Evolutionary conservation across 768 basidiomycete genomes (phyloP).

Genomic region (Hypholoma fasciculare): DNA sequence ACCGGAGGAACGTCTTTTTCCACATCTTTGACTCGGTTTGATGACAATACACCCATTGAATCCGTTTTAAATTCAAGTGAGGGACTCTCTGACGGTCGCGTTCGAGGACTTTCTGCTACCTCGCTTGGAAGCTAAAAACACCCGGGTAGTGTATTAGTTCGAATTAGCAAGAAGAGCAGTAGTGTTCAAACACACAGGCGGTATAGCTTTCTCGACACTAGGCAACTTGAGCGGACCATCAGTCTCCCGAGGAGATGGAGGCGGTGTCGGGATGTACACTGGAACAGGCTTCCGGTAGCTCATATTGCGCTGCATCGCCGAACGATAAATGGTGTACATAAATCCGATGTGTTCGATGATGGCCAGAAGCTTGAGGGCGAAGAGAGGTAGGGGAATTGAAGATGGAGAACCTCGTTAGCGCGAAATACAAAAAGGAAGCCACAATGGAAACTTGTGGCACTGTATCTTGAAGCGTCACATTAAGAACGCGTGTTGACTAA

Average conservation of each 20-base stretch:
- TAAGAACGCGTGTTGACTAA: neutral
- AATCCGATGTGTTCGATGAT: too few species aligned
- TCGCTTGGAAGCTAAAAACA: neutral
- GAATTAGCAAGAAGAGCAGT: too few species aligned
- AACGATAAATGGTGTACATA: neutral
- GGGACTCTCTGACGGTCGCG: too few species aligned
- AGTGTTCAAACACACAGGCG: too few species aligned
- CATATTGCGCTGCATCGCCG: conserved; percentile 41
- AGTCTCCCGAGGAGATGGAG: conserved; percentile 37
- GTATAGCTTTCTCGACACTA: too few species aligned
- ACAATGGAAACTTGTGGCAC: too few species aligned
- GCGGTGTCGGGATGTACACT: conserved; percentile 63
- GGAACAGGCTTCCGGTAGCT: conserved; percentile 76
- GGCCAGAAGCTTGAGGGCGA: neutral
- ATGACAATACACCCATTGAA: neutral
- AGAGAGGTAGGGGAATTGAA: too few species aligned
- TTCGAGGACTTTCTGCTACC: neutral
- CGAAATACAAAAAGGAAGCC: too few species aligned
- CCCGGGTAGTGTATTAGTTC: neutral
- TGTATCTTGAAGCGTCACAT: too few species aligned
- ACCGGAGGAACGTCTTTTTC: neutral
- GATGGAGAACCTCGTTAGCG: too few species aligned
- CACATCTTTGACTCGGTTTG: neutral
- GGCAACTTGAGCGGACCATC: neutral
- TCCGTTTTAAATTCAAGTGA: too few species aligned